Evolutionary conservation across 768 basidiomycete genomes (phyloP), one percentile per base, ranked within the genome.

Genomic region (Amanita pallidorosea): DNA sequence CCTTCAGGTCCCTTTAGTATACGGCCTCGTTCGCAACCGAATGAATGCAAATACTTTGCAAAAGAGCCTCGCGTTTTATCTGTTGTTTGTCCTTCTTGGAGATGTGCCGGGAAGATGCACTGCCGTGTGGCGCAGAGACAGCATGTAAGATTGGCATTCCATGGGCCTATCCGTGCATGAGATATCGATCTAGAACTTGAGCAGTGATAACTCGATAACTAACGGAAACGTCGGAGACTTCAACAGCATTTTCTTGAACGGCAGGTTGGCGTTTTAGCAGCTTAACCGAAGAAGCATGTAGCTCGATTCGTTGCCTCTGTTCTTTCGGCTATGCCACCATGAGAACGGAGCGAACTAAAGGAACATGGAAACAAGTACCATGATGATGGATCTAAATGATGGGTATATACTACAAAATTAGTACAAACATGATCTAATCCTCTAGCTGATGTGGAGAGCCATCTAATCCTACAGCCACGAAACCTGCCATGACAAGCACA

Each of bases 41-140:
- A 47, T 23, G 17, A 51, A 36, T 2, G 18, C 13, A 43, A 70
- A 34, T 56, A 86, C 87, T 79, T 68, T 81, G 71, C 40, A 88
- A 60, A 56, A 90, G 84, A 3, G 79, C 71, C 55, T 85, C 79
- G 45, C 79, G 80, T 62, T 81, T 88, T 49, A 78, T 56, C 15
- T 75, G 70, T 48, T 76, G 76, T 61, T 81, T 88, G 52, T 76
- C 80, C 60, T 83, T 88, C 65, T 90, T 90, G 54, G 65, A 76
- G 44, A 70, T 53, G 62, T 55, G 15, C 45, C 53, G 31, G 5
- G 31, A 31, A 3, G 31, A 20, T 46, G 29, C 53, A 22, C 56
- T 50, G 17, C 53, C 60, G 34, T 68, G 65, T 11, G 58, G 34
- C 15, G 56, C 47, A 42, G 59, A 58, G 49, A 71, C 57, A 33